A percentile compares a stretch with the other conserved stretches of the same genome.
Conservation (phyloP, 2,329 filamentous ascomycete genomes). For the Zasmidium angulare region DNA sequence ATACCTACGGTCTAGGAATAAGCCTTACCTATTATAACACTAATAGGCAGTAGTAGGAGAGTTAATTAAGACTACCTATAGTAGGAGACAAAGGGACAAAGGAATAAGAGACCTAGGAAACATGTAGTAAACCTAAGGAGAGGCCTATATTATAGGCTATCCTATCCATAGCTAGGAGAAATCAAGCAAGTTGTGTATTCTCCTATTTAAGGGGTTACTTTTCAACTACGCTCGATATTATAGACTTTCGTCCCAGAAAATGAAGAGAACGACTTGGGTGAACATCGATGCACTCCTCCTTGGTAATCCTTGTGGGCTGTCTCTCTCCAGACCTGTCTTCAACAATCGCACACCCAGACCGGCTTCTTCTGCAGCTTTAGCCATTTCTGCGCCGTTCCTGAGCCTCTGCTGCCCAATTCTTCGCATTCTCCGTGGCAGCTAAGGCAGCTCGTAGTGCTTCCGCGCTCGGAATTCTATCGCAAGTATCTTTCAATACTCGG, state of each 20-base stretch:
- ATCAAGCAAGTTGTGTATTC: neutral
- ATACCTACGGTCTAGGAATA: slow-evolving; percentile 2
- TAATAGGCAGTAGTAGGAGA: slow-evolving; percentile 4
- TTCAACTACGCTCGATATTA: neutral
- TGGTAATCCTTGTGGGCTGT: neutral
- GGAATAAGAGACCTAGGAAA: neutral
- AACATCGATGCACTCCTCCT: neutral
- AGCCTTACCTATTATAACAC: neutral
- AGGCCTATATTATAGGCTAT: too few relatives aligned
- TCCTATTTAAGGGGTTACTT: neutral
- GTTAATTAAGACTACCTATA: neutral
- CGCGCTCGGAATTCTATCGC: neutral
- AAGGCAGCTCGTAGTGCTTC: neutral
- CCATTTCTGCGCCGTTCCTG: neutral
- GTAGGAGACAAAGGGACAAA: neutral
- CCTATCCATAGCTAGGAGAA: neutral
- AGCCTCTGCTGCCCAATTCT: neutral
- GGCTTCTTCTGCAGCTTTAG: neutral
- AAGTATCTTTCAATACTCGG: neutral
- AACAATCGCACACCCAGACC: neutral
- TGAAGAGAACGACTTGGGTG: neutral
- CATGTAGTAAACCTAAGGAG: too few relatives aligned
- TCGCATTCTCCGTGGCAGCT: neutral
- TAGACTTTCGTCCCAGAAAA: neutral
- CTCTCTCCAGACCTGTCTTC: neutral